Base-by-base conservation (phyloP, 2,329 filamentous ascomycete genomes). In the Aspergillus quadrilineatus region DNA sequence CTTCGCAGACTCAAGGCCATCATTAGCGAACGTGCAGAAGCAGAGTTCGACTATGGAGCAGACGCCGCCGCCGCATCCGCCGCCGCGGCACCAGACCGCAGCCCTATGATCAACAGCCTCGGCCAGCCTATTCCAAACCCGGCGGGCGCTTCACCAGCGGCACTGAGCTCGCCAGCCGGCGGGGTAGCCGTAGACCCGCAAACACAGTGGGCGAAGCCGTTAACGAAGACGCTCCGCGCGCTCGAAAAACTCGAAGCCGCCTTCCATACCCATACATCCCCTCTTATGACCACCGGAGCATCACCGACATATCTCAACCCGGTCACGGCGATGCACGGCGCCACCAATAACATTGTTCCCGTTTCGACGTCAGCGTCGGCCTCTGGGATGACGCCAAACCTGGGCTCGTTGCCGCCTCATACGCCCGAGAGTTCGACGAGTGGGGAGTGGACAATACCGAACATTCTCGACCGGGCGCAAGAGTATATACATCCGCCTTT, bases 401-500 rank as follows among this genome's bases (percentile, higher is more conserved):
- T 71, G 45, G 68, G 69, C 29, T 76, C 75, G 4, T 61, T 76
- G 15, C 73, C 74, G 5, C 76, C 76, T 4, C 75, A 75, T n/a
- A 79, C 77, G 0, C 77, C 77, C 0, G 77, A 79, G 57, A 78
- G 76, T 60, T 76, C 75, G n/a, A 73, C 70, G 28, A 77, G 77
- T 55, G 69, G 74, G 22, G 77, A 79, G 56, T 79, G 76, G 77
- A 72, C 73, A 46, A 72, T 75, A 36, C 75, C 74, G 3, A 78
- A 75, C 56, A 65, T 79, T n/a, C 55, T 78, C 10, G 77, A 79
- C 56, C 69, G 77, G 12, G 77, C 76, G 36, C 68, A 73, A n/a
- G 76, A 79, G 63, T 79, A 78, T 61, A 78, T 79, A 9, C 76
- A 78, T 56, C 76, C 77, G 14, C 76, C 77, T 2, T 63, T 79